Evolutionary conservation across 768 basidiomycete species (phyloP), one percentile per base, ranked within the genome.

Genomic region (Leccinum fibrillosum): DNA sequence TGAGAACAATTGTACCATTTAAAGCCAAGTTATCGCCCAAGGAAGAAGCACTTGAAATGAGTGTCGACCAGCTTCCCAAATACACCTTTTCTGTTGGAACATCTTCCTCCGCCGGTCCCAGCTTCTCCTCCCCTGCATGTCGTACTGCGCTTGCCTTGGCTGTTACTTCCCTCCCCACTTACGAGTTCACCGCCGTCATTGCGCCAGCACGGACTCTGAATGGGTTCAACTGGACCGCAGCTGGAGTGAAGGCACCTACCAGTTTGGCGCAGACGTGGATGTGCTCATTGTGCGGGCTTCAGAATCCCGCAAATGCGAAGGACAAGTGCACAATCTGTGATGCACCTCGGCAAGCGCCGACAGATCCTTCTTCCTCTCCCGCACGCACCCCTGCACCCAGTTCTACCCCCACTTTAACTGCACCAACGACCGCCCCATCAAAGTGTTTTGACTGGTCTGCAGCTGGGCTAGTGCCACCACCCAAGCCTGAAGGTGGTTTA

Each of bases 151-250:
- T 75, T 62, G 64, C 70, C 15, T 59, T 79, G 26, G 71, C 79
- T 11, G 59, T 66, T 35, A 65, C 74, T 1, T 76, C 77, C 12
- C 76, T 90, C 10, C 86, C 87, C 4, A 67, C 57, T 5, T 82
- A 69, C 56, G 69, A 76, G 39, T 74, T 80, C 61, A 55, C 56
- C n/a, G 55, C 52, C 12, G 49, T 49, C 55, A 52, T 64, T 42
- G 49, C 58, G n/a, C 56, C 71, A 11, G 54, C 59, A 15, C 56
- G 70, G 2, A 56, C 66, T 2, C 62, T 71, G 42, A 73, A 76
- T 44, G 75, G 75, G 32, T 89, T 88, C 62, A 76, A 88, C 63
- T 89, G 83, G 81, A 75, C 78, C 2, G 85, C 83, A 10, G 85
- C 85, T 1, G 87, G 85, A 4, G 68, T 82, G 55, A 85, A 81